A percentile compares a stretch with the other conserved stretches of the same genome.
These are phyloP conservation scores for Dendrostoma leiphaemia DNA, from an alignment of 2,329 filamentous ascomycete species.

Conservation along the genomic window DNA sequence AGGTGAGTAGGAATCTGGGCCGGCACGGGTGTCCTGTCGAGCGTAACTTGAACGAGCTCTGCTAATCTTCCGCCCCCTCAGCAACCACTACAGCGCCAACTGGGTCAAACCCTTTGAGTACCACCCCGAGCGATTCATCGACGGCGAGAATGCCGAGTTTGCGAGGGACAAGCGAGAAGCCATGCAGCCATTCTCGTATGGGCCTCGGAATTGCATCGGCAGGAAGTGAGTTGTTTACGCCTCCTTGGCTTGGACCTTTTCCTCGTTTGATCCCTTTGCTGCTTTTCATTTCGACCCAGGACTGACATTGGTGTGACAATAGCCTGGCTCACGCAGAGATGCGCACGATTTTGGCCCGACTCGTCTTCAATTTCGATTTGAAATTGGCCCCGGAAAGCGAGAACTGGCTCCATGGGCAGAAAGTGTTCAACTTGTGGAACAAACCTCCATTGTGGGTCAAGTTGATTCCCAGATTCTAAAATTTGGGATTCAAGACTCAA, in stretches of 20 bases:
- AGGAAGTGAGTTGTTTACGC: constrained; percentile 37
- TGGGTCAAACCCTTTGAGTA: constrained; percentile 32
- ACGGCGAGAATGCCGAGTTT: constrained; percentile 20
- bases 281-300: too few relatives aligned
- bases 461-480: neutral
- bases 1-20: constrained; percentile 9
- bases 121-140: constrained; percentile 35
- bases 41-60: neutral
- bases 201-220: constrained; percentile 40
- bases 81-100: constrained; percentile 30
- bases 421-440: constrained; percentile 33
- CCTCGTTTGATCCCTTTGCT: too few relatives aligned
- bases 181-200: constrained; percentile 37
- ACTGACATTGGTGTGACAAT: neutral
- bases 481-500: neutral
- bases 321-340: constrained; percentile 46
- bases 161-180: constrained; percentile 27
- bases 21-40: neutral
- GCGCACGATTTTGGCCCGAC: constrained; percentile 41
- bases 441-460: constrained; percentile 15
- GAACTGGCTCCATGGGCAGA: constrained; percentile 33
- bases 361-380: constrained; percentile 46
- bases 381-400: constrained; percentile 30
- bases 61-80: constrained; percentile 9
- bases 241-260: too few relatives aligned